A percentile compares a stretch with the other conserved stretches of the same genome.
Evolutionary conservation across 306 rosid genomes (phyloP).

Genomic region (Vigna reflexopilosa): DNA sequence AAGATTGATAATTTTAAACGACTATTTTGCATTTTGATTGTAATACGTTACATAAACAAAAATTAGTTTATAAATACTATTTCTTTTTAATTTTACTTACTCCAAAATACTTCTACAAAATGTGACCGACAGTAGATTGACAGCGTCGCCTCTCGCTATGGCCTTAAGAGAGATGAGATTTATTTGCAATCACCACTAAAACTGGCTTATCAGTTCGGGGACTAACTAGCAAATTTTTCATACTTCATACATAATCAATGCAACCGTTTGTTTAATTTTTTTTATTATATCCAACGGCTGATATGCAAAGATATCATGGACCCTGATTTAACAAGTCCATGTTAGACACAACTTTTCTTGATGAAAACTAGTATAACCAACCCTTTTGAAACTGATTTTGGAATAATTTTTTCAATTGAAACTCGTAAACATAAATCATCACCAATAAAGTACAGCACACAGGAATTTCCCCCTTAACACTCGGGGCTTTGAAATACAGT

Average conservation of each 20-base stretch:
- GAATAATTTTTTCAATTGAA: neutral
- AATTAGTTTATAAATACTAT: too few species aligned
- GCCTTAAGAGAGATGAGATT: neutral
- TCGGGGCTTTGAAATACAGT: neutral
- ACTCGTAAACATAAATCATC: neutral
- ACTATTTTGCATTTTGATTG: neutral
- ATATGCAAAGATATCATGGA: neutral
- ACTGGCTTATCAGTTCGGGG: neutral
- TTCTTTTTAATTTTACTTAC: too few species aligned
- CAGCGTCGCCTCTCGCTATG: neutral
- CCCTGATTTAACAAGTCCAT: neutral
- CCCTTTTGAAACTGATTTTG: neutral
- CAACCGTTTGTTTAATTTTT: neutral
- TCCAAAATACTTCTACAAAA: too few species aligned
- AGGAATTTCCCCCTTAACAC: constrained; percentile 1
- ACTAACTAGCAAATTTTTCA: neutral
- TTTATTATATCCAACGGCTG: neutral
- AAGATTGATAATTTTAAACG: neutral
- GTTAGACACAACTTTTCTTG: neutral
- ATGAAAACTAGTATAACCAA: constrained; percentile 21
- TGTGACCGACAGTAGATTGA: neutral
- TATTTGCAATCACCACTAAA: neutral
- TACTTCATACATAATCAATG: neutral
- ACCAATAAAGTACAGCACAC: neutral
- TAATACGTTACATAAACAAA: neutral